Evolutionary conservation across 345 rosid species (phyloP), one percentile per base, ranked within the genome.

Genomic region (Syzygium grande): DNA sequence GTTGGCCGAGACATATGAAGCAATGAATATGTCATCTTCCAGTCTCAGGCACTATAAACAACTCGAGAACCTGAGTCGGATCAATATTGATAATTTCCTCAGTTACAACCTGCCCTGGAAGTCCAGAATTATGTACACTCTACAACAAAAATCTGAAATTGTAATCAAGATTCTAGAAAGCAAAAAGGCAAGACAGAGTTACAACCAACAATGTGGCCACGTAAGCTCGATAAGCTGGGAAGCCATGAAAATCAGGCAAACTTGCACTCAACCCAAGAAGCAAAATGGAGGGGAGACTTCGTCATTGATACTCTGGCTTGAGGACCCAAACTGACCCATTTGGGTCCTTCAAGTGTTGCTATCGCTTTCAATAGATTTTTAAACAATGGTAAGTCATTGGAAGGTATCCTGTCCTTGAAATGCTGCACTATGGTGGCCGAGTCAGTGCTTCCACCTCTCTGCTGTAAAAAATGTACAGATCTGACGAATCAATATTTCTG

Each of bases 311-410:
- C 90, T 98, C 98, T 3, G 97, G 85, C 89, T 96, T 98, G 55
- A 96, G 93, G 87, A 93, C 91, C 99, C 99, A 98, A 13, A 86
- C 55, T n/a, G 95, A 91, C 85, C 97, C 94, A 85, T 89, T 92
- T 51, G 90, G 90, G 86, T 87, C 92, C 61, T 92, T 93, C 87
- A 46, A 93, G 92, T 58, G 87, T 91, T n/a, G 99, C 99, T 79
- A 98, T 95, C 89, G 96, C 97, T 87, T 93, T 98, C 92, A 96
- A 88, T 41, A 95, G 96, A 93, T 92, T 96, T 92, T 93, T 96
- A 88, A 98, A 98, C 89, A 98, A 87, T 11, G 96, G 93, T 83
- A 85, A 87, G 87, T 94, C 97, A 88, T 93, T 88, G 12, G 92
- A 51, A 27, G 96, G 95, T 88, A 96, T 90, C 88, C 89, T 92